Evolutionary conservation across 1,139 yeast species (phyloP).

Genomic region (Suhomyces kunorum): DNA sequence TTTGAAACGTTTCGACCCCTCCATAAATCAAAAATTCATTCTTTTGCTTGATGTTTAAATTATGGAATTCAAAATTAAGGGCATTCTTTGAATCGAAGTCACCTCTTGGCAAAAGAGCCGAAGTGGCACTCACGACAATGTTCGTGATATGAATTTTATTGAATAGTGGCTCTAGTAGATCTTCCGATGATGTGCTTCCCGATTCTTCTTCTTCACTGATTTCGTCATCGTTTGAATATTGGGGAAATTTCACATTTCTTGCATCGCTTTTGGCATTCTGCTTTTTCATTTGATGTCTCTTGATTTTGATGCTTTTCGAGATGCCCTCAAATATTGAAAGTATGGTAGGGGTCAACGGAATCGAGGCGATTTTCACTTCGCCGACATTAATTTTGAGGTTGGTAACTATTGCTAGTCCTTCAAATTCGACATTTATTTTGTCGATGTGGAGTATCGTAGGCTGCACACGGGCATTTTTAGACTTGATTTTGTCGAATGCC

Average conservation of each 20-base stretch:
- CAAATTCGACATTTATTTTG: conserved; percentile 43
- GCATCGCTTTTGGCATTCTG: conserved; percentile 22
- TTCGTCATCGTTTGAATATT: conserved; percentile 29
- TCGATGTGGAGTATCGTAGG: conserved; percentile 35
- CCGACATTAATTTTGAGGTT: conserved; percentile 52
- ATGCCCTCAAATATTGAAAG: conserved; percentile 35
- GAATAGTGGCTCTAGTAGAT: conserved; percentile 23
- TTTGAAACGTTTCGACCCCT: conserved; percentile 37
- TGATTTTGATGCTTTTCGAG: conserved; percentile 34
- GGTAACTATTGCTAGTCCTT: conserved; percentile 51
- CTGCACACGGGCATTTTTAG: conserved; percentile 20
- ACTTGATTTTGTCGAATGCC: conserved; percentile 26
- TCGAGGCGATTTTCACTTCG: conserved; percentile 43
- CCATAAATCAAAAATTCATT: conserved; percentile 48
- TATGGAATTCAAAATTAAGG: conserved; percentile 29
- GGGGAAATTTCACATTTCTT: conserved; percentile 29
- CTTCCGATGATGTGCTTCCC: conserved; percentile 16
- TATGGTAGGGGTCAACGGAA: conserved; percentile 39
- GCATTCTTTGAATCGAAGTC: conserved; percentile 35
- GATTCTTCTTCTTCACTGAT: conserved; percentile 12
- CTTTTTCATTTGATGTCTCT: conserved; percentile 33
- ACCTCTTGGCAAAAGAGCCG: conserved; percentile 45
- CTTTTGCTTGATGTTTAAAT: conserved; percentile 45
- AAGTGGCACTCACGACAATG: conserved; percentile 43
- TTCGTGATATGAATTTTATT: conserved; percentile 35